Conservation (phyloP, 1,139 yeast species). For the Scheffersomyces titani region DNA sequence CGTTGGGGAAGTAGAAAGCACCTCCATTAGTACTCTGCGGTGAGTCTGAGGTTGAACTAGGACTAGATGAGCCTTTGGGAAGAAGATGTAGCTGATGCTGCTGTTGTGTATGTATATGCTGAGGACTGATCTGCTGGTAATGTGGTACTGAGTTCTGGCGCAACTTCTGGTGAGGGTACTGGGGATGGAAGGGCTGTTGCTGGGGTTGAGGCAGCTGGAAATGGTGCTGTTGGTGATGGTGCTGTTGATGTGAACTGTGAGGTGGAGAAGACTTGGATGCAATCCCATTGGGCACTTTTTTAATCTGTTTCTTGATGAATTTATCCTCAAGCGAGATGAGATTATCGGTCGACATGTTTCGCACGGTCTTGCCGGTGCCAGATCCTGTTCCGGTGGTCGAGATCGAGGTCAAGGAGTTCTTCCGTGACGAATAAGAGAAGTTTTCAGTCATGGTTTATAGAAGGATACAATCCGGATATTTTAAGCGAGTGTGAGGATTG, state of each 20-base stretch:
- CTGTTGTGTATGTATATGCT: slow-evolving; percentile 5
- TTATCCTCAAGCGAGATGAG: slow-evolving; percentile 39
- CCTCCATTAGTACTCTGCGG: slow-evolving; percentile 20
- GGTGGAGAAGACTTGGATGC: slow-evolving; percentile 3
- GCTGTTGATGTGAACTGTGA: not conserved
- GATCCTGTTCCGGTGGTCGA: slow-evolving; percentile 16
- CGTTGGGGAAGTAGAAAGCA: slow-evolving; percentile 53
- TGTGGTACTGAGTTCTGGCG: slow-evolving; percentile 2
- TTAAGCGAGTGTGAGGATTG: not conserved
- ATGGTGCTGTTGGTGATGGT: not conserved
- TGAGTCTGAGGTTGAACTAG: not conserved
- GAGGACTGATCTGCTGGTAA: not conserved
- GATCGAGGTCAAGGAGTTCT: slow-evolving; percentile 37
- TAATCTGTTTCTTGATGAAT: slow-evolving; percentile 35
- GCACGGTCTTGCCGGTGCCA: slow-evolving; percentile 14
- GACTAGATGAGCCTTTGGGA: not conserved
- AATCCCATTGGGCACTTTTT: slow-evolving; percentile 18
- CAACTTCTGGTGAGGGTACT: not conserved
- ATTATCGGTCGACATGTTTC: slow-evolving; percentile 43
- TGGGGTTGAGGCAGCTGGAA: not conserved
- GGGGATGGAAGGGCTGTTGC: slow-evolving; percentile 1
- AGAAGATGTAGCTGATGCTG: slow-evolving; percentile 14
- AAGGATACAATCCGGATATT: not conserved
- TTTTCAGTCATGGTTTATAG: not conserved
- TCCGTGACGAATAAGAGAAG: slow-evolving; percentile 15